Evolutionary conservation across 2,329 filamentous ascomycete genomes (phyloP).

Genomic region (Helotiales sp.): DNA sequence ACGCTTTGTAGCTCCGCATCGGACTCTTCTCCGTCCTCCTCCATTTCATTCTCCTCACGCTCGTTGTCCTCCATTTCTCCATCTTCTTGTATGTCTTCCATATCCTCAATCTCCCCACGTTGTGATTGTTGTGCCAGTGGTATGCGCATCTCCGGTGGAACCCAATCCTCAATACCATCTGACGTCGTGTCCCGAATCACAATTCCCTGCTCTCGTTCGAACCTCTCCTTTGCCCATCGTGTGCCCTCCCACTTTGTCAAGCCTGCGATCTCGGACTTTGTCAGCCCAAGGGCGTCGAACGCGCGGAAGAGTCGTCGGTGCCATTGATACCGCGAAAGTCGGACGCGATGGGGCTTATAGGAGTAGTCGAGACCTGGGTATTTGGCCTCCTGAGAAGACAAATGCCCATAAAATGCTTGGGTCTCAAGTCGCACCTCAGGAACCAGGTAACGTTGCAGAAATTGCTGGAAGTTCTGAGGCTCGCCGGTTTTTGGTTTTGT

Average conservation of each 20-base stretch:
- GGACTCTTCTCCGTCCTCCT: constrained; percentile 48
- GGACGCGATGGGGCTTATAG: constrained; percentile 69
- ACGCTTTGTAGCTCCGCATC: constrained; percentile 58
- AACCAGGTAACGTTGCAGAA: constrained; percentile 71
- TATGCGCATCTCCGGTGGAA: constrained; percentile 44
- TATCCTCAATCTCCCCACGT: constrained; percentile 29
- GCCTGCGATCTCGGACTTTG: constrained; percentile 65
- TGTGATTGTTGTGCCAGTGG: constrained; percentile 17
- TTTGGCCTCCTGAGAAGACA: constrained; percentile 77
- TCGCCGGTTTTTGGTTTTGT: constrained; percentile 67
- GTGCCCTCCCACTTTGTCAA: constrained; percentile 84
- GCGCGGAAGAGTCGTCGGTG: constrained; percentile 75
- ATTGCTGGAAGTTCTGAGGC: constrained; percentile 68
- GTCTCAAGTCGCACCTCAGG: constrained; percentile 76
- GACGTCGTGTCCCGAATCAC: constrained; percentile 70
- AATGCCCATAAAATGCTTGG: constrained; percentile 70
- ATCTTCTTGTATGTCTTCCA: constrained; percentile 39
- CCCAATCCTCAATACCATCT: constrained; percentile 65
- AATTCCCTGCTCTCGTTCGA: constrained; percentile 72
- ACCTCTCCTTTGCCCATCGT: constrained; percentile 79
- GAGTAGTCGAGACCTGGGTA: constrained; percentile 82
- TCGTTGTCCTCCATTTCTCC: constrained; percentile 35
- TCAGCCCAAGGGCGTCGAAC: constrained; percentile 70
- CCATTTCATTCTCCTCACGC: constrained; percentile 40
- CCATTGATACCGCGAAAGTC: constrained; percentile 76